Conservation (phyloP, 2,329 filamentous ascomycete species). For the Fusarium albidum region DNA sequence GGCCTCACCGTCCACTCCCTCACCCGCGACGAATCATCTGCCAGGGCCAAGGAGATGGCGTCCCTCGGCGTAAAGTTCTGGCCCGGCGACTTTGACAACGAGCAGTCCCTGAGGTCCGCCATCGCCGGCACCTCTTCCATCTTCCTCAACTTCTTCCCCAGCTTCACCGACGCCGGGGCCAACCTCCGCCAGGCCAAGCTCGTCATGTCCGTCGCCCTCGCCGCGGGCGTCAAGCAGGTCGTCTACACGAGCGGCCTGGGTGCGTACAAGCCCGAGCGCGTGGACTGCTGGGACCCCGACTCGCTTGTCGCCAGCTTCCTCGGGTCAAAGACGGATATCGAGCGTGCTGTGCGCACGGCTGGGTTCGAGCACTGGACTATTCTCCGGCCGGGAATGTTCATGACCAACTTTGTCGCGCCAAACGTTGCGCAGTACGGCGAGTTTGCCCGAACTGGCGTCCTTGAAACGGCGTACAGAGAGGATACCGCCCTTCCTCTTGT, state of each 20-base stretch:
- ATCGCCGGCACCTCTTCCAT: conserved; percentile 42
- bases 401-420: conserved; percentile 58
- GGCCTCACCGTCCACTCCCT: conserved; percentile 46
- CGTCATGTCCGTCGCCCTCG: conserved; percentile 48
- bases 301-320: conserved; percentile 43
- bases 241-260: conserved; percentile 48
- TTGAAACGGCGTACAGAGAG: conserved; percentile 45
- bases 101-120: conserved; percentile 39
- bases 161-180: conserved; percentile 41
- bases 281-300: conserved; percentile 39
- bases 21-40: conserved; percentile 42
- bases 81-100: conserved; percentile 46
- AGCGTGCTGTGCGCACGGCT: conserved; percentile 46
- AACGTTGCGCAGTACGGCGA: conserved; percentile 50
- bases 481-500: conserved; percentile 52
- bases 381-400: conserved; percentile 59
- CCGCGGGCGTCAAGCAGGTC: conserved; percentile 47
- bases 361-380: conserved; percentile 57
- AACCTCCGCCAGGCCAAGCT: conserved; percentile 42
- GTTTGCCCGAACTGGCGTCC: conserved; percentile 48
- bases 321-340: conserved; percentile 52
- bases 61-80: conserved; percentile 45
- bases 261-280: conserved; percentile 40
- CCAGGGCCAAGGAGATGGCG: conserved; percentile 41
- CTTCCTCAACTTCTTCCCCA: conserved; percentile 46